Conservation (phyloP, 495 filamentous ascomycete species). For the Penicillium chermesinum region DNA sequence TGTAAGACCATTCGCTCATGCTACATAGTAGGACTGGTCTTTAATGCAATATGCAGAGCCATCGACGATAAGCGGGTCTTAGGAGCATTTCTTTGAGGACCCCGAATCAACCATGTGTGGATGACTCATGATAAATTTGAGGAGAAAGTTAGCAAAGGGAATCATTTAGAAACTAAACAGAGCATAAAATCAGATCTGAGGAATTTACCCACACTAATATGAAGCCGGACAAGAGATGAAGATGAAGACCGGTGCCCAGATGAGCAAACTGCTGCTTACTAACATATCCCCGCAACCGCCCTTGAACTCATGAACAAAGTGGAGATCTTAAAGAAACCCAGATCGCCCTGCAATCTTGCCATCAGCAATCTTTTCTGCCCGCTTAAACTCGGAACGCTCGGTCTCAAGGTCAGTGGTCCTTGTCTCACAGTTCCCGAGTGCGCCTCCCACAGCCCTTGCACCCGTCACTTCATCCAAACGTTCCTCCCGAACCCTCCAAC, state of each 20-base stretch:
- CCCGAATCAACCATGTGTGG: neutral
- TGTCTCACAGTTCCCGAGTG: neutral
- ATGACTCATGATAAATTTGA: too few species aligned
- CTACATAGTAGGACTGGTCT: neutral
- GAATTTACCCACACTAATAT: too few species aligned
- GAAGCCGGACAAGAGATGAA: too few species aligned
- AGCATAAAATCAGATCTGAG: too few species aligned
- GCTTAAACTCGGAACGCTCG: neutral
- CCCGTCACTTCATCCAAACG: neutral
- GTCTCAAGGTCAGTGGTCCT: neutral
- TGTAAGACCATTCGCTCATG: neutral
- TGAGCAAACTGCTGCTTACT: too few species aligned
- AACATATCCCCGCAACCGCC: neutral
- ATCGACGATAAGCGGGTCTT: conserved; percentile 1
- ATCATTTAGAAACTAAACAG: too few species aligned
- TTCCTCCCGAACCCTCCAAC: neutral
- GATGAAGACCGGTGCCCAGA: too few species aligned
- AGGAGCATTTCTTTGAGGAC: neutral
- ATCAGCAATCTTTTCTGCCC: neutral
- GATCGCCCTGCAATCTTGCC: too few species aligned
- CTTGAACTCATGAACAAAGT: neutral
- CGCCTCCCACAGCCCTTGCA: neutral
- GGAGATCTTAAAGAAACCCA: too few species aligned
- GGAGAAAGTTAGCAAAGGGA: too few species aligned
- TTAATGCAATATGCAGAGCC: neutral